A percentile compares a stretch with the other conserved stretches of the same genome.
These are phyloP conservation scores for Oidium heveae DNA, from an alignment of 2,329 filamentous ascomycete genomes.

Conservation along the genomic window DNA sequence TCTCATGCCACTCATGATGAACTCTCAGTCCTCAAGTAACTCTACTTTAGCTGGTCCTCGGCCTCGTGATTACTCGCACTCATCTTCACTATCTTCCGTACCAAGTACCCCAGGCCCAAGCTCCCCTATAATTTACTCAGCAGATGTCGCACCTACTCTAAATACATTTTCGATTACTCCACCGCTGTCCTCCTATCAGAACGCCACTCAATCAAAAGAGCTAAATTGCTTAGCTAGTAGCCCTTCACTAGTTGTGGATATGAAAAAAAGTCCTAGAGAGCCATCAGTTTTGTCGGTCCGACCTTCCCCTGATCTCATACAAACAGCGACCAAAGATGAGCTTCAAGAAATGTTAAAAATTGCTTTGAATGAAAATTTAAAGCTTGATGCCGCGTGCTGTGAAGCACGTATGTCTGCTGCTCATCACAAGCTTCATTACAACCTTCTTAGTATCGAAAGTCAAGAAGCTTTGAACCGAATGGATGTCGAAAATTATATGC, in stretches of 20 bases:
- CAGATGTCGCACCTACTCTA: no score
- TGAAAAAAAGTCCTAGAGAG: neutral
- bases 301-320: slow-evolving; percentile 24
- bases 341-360: slow-evolving; percentile 29
- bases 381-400: slow-evolving; percentile 21
- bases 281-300: neutral
- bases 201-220: slow-evolving; percentile 10
- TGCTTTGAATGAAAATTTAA: slow-evolving; percentile 29
- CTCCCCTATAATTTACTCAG: no score
- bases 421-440: slow-evolving; percentile 78
- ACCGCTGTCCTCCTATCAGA: slow-evolving; percentile 33
- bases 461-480: slow-evolving; percentile 67
- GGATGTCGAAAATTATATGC: slow-evolving; percentile 77
- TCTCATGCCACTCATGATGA: no score
- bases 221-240: slow-evolving; percentile 3
- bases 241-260: slow-evolving; percentile 10
- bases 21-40: no score
- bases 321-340: slow-evolving; percentile 27
- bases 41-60: no score
- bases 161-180: slow-evolving; percentile 25
- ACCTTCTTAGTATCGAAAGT: slow-evolving; percentile 59
- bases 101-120: no score
- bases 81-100: no score
- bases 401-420: slow-evolving; percentile 62
- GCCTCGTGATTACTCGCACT: no score